Evolutionary conservation across 805 yeast species (phyloP).

Genomic region (Scheffersomyces ergatensis): DNA sequence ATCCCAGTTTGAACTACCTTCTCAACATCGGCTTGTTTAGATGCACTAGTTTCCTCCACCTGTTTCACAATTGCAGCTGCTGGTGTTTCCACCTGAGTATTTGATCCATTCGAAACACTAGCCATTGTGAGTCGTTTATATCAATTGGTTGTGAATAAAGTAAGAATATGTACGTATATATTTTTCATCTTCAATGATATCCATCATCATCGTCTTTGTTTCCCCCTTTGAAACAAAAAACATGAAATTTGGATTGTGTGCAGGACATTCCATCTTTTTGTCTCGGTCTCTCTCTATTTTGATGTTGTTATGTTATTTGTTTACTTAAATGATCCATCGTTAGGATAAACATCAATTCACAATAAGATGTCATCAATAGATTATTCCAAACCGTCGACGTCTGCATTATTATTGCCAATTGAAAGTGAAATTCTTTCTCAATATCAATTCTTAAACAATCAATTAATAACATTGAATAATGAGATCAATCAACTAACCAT

Average conservation of each 20-base stretch:
- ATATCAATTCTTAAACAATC: constrained; percentile 35
- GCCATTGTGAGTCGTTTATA: too few species aligned
- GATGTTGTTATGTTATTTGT: too few species aligned
- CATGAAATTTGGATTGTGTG: too few species aligned
- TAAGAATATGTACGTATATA: too few species aligned
- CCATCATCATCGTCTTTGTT: too few species aligned
- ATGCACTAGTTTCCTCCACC: neutral
- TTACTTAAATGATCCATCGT: too few species aligned
- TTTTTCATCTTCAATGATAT: too few species aligned
- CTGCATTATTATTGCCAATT: constrained; percentile 18
- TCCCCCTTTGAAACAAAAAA: too few species aligned
- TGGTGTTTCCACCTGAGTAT: constrained; percentile 6
- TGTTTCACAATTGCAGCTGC: neutral
- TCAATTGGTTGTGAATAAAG: too few species aligned
- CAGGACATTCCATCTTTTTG: too few species aligned
- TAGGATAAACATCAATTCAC: neutral
- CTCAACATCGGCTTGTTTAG: neutral
- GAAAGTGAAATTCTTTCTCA: constrained; percentile 36
- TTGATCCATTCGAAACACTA: neutral
- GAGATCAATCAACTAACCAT: constrained; percentile 30
- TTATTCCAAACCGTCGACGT: constrained; percentile 12
- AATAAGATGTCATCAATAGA: constrained; percentile 10
- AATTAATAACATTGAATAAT: constrained; percentile 26
- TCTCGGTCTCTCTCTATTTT: too few species aligned
- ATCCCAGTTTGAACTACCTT: constrained; percentile 4